Evolutionary conservation across 495 filamentous ascomycete species (phyloP).

Genomic region (Tuber microsphaerosporum): DNA sequence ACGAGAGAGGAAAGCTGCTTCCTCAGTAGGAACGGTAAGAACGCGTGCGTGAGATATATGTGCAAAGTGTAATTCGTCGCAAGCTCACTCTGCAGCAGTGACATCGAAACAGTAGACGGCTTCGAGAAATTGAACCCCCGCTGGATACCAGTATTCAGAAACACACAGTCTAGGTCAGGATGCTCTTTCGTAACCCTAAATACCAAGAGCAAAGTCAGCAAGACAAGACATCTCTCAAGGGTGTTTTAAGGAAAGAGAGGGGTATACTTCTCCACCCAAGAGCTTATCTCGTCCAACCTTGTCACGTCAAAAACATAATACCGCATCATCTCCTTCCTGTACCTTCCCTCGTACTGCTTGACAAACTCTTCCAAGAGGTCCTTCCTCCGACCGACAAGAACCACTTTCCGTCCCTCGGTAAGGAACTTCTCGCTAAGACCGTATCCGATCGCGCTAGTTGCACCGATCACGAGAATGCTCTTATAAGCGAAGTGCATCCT

Average conservation of each 20-base stretch:
- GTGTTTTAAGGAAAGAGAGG: background rate
- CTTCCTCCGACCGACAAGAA: slow-evolving; percentile 59
- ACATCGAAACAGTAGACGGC: slow-evolving; percentile 53
- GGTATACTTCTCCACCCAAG: slow-evolving; percentile 50
- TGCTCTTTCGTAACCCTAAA: slow-evolving; percentile 53
- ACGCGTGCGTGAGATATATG: slow-evolving; percentile 55
- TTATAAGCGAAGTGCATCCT: slow-evolving; percentile 53
- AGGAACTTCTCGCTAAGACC: slow-evolving; percentile 60
- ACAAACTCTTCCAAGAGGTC: slow-evolving; percentile 60
- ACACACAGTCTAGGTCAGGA: slow-evolving; percentile 52
- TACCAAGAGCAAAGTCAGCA: background rate
- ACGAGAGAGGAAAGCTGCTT: slow-evolving; percentile 47
- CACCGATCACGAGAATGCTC: slow-evolving; percentile 63
- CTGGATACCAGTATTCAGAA: slow-evolving; percentile 57
- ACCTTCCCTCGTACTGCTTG: slow-evolving; percentile 48
- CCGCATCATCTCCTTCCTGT: slow-evolving; percentile 46
- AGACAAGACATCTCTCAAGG: background rate
- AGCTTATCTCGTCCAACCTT: slow-evolving; percentile 53
- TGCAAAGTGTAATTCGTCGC: slow-evolving; percentile 62
- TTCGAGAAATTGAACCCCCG: slow-evolving; percentile 55
- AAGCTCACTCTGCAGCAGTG: slow-evolving; percentile 51
- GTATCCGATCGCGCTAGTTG: slow-evolving; percentile 64
- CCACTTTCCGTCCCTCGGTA: slow-evolving; percentile 53
- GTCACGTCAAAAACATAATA: slow-evolving; percentile 58
- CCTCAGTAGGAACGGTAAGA: slow-evolving; percentile 57